These are phyloP conservation scores for Pythium phragmiticola DNA, from an alignment of 352 stramenopile species.

Conservation along the genomic window DNA sequence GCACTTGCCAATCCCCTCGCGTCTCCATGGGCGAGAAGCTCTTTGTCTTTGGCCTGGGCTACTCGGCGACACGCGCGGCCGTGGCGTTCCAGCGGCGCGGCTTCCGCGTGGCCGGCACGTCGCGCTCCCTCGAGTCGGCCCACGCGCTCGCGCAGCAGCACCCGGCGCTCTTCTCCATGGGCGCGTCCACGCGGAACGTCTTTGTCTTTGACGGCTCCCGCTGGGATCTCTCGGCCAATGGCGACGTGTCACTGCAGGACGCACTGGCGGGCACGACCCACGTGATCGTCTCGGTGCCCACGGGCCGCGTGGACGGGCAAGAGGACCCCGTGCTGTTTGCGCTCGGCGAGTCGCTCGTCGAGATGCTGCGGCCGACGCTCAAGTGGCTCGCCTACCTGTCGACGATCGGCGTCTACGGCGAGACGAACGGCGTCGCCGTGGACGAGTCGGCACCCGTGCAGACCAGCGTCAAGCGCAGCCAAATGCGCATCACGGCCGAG, in stretches of 20 bases:
- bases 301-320: conserved; percentile 38
- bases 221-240: conserved; percentile 39
- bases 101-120: conserved; percentile 71
- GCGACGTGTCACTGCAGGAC: conserved; percentile 36
- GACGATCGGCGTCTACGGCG: conserved; percentile 93
- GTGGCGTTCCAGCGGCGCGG: conserved; percentile 58
- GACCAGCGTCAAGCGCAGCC: conserved; percentile 63
- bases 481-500: conserved; percentile 80
- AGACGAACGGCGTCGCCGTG: conserved; percentile 81
- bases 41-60: conserved; percentile 91
- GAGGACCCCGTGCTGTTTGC: conserved; percentile 74
- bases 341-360: conserved; percentile 42
- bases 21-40: conserved; percentile 27
- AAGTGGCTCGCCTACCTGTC: conserved; percentile 90
- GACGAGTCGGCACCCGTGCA: conserved; percentile 77
- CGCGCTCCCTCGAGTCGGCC: conserved; percentile 54
- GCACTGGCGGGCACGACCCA: conserved; percentile 67
- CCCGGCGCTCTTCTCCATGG: conserved; percentile 39
- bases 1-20: neutral
- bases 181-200: conserved; percentile 42
- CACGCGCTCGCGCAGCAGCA: conserved; percentile 37
- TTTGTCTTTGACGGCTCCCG: conserved; percentile 80
- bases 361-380: conserved; percentile 42
- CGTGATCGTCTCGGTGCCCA: conserved; percentile 74
- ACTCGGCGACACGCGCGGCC: conserved; percentile 73